Evolutionary conservation across 2,329 filamentous ascomycete genomes (phyloP).

Genomic region (Penicillium thymicola): DNA sequence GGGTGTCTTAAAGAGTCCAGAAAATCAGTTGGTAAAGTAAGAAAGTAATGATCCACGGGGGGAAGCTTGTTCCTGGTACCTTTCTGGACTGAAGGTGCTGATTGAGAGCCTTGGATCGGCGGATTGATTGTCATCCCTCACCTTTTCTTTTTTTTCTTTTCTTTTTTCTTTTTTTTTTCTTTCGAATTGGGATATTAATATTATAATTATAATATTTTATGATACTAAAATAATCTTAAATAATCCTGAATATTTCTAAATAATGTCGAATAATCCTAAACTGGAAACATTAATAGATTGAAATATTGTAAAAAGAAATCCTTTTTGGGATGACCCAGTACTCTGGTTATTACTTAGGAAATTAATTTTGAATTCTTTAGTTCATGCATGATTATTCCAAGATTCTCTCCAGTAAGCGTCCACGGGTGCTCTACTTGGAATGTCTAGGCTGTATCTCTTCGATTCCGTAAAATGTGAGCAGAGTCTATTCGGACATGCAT

Average conservation of each 20-base stretch:
- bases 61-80: slow-evolving; percentile 22
- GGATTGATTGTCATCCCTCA: slow-evolving; percentile 21
- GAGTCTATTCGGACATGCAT: slow-evolving; percentile 27
- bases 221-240: too few relatives aligned
- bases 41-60: slow-evolving; percentile 9
- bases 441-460: slow-evolving; percentile 20
- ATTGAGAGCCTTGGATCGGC: slow-evolving; percentile 13
- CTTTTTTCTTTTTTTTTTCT: not conserved
- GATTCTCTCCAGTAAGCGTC: slow-evolving; percentile 5
- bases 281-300: too few relatives aligned
- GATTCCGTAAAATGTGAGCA: slow-evolving; percentile 26
- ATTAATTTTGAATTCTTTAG: not conserved
- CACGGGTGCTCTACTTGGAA: slow-evolving; percentile 14
- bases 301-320: not conserved
- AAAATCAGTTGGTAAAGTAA: slow-evolving; percentile 3
- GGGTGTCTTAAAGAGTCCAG: slow-evolving; percentile 15
- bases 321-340: not conserved
- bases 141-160: slow-evolving; percentile 9
- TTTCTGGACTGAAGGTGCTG: slow-evolving; percentile 4
- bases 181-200: not conserved
- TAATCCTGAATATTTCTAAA: too few relatives aligned
- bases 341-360: not conserved
- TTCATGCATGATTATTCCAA: slow-evolving; percentile 2
- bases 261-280: too few relatives aligned
- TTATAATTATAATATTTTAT: too few relatives aligned